These are phyloP conservation scores for Domatiomyces catenatus DNA, from an alignment of 2,329 filamentous ascomycete genomes.

Conservation along the genomic window DNA sequence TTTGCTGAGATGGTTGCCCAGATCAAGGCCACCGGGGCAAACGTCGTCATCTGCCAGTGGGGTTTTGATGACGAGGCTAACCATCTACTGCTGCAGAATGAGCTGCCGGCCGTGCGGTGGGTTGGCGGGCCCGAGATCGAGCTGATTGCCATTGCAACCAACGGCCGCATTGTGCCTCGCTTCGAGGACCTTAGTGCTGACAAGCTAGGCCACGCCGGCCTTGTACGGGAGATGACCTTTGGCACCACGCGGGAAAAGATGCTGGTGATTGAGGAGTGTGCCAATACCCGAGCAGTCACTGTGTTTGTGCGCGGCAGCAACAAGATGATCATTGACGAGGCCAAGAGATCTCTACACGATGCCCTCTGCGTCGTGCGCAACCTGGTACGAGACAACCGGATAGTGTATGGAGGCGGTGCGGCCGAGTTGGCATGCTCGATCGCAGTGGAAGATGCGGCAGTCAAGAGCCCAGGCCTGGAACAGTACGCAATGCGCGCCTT, in stretches of 20 bases:
- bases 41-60: slow-evolving; percentile 98
- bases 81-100: slow-evolving; percentile 88
- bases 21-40: slow-evolving; percentile 93
- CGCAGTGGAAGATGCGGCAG: slow-evolving; percentile 85
- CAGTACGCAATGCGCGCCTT: slow-evolving; percentile 99
- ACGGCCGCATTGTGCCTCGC: slow-evolving; percentile 89
- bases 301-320: slow-evolving; percentile 95
- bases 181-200: slow-evolving; percentile 86
- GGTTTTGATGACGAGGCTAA: slow-evolving; percentile 99
- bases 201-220: slow-evolving; percentile 78
- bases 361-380: slow-evolving; percentile 96
- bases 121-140: slow-evolving; percentile 97
- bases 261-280: slow-evolving; percentile 97
- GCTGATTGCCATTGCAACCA: slow-evolving; percentile 94
- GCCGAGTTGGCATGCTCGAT: slow-evolving; percentile 95
- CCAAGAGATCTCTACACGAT: slow-evolving; percentile 92
- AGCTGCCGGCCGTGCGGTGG: slow-evolving; percentile 91
- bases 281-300: slow-evolving; percentile 91
- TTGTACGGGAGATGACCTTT: slow-evolving; percentile 90
- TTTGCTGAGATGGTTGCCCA: slow-evolving; percentile 98
- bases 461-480: slow-evolving; percentile 90
- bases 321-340: slow-evolving; percentile 99
- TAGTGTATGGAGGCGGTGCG: slow-evolving; percentile 92
- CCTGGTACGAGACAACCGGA: slow-evolving; percentile 85
- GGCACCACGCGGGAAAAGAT: slow-evolving; percentile 98